Evolutionary conservation across 192 early-diverging fungal species (phyloP), one percentile per base, ranked within the genome.

Genomic region (Jimgerdemannia flammicorona): DNA sequence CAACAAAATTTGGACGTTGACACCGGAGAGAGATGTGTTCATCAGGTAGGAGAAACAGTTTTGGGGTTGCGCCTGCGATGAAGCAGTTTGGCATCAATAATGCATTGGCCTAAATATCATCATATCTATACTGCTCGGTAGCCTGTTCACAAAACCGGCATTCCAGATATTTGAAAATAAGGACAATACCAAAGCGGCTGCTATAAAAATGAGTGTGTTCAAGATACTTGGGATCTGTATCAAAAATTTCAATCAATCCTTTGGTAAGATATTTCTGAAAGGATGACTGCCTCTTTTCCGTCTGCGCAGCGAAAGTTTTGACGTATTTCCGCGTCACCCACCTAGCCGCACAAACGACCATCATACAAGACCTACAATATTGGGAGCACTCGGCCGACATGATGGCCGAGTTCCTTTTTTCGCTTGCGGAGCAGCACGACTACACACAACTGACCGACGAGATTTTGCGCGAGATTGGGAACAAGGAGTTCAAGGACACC

Each of bases 111-210:
- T 59, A 59, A 59, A 59, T 14, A 59, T 59, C 6, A 6, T 59
- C 14, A 14, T 44, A 3, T 42, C 29, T 70, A 29, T 29, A 29
- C 1, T 29, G 29, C 29, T 39, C 67, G 44, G 43, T 44, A 87
- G 91, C 71, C 80, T 94, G 40, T 94, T 94, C 64, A 93, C 90
- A 63, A 94, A 92, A 42, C 83, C 93, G 6, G 87, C 89, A 44
- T 92, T 94, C 83, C 89, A 91, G 71, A 76, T 94, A 39, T 84
- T 98, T 77, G 97, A 99, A 77, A 94, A 94, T 73, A 75, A 84
- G 11, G 87, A 87, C 3, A 88, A 91, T 39, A 77, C 90, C 43
- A 95, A 94, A 80, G 83, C 87, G 64, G 70, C 74, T 2, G 81
- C 77, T 2, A 81, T 94, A 42, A 92, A 94, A 72, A 70, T 74